Percentiles rank a stretch among this genome's conserved stretches.
Conservation (phyloP, 2,329 filamentous ascomycete genomes). For the Botrytis elliptica region DNA sequence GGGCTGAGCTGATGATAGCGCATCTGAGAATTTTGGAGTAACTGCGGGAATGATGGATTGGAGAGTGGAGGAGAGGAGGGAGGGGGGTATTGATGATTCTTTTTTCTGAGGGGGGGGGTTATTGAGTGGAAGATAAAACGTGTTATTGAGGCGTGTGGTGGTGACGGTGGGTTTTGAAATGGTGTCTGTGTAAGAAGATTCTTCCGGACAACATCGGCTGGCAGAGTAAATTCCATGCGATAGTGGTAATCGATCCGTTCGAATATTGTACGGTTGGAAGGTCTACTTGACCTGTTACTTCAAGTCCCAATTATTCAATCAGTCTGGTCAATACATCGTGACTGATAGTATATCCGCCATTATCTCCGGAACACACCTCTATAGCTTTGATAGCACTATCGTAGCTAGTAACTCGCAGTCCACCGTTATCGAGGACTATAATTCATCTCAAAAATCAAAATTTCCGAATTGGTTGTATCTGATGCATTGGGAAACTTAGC, state of each 20-base stretch:
- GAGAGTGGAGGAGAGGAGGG: too few species aligned
- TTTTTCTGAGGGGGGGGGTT: too few species aligned
- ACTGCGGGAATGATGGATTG: too few species aligned
- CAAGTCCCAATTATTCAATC: too few species aligned
- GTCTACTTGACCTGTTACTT: neutral
- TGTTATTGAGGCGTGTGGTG: neutral
- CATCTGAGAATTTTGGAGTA: neutral
- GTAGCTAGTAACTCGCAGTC: neutral
- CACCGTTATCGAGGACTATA: neutral
- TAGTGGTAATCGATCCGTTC: neutral
- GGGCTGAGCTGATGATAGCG: neutral
- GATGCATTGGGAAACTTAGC: neutral
- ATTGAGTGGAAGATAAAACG: neutral
- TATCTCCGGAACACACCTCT: neutral
- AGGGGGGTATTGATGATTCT: too few species aligned
- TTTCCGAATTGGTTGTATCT: accelerated
- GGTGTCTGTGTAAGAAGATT: neutral
- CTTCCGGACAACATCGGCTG: neutral
- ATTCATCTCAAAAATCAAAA: neutral
- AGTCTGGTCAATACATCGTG: neutral
- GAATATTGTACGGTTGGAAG: neutral
- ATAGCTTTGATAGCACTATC: neutral
- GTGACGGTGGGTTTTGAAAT: neutral
- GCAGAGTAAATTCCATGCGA: neutral
- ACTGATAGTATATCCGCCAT: neutral